Conservation (phyloP, 352 stramenopile species). For the Globisporangium ultimum region DNA sequence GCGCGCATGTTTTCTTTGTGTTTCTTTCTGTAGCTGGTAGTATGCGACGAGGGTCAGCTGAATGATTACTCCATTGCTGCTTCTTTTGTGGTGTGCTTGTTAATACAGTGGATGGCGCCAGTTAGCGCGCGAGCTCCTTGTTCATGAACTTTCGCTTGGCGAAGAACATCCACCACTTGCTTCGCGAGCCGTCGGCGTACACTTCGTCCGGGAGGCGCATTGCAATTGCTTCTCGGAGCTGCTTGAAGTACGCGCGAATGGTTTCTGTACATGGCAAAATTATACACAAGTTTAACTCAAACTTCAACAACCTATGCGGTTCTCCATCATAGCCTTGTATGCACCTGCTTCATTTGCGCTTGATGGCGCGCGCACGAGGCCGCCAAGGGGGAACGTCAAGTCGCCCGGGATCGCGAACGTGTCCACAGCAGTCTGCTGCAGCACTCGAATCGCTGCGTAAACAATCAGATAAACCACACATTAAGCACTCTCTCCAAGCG, state of each 20-base stretch:
- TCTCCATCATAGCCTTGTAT: not conserved
- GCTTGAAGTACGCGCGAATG: conserved; percentile 88
- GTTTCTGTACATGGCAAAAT: conserved; percentile 43
- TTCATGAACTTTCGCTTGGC: conserved; percentile 95
- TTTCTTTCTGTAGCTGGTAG: too few relatives aligned
- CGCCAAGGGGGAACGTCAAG: conserved; percentile 76
- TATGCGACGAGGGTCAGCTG: not conserved
- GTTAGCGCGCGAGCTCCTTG: conserved; percentile 82
- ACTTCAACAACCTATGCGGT: not conserved
- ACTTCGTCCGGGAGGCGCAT: conserved; percentile 81
- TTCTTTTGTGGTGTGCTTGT: not conserved
- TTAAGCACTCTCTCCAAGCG: not conserved
- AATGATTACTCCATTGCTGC: too few relatives aligned
- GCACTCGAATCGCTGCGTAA: conserved; percentile 53
- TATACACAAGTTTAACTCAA: too few relatives aligned
- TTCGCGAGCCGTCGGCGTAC: conserved; percentile 80
- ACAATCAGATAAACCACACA: not conserved
- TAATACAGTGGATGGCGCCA: not conserved
- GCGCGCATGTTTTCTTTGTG: too few relatives aligned
- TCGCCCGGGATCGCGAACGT: conserved; percentile 87
- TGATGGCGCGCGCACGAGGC: conserved; percentile 68
- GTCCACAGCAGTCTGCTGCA: conserved; percentile 83
- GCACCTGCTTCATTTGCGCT: conserved; percentile 76
- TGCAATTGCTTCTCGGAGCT: conserved; percentile 83
- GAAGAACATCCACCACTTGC: conserved; percentile 95